phyloP scores from a whole-genome alignment of 176 grass and related monocot genomes.

The Elymus sibiricus region DNA sequence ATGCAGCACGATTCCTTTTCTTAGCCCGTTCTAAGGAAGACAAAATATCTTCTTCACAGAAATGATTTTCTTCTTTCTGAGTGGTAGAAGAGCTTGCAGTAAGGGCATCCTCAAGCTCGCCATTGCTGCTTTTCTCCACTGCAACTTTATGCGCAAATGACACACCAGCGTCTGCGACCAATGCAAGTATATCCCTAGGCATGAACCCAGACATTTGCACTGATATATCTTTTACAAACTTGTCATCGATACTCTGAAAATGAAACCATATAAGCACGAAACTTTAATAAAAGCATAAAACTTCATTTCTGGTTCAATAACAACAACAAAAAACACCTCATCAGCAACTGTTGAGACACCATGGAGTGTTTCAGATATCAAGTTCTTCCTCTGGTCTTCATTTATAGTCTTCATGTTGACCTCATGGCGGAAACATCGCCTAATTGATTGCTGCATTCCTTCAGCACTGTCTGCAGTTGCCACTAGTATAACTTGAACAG shows the following conservation, averaged over 20 bases:
- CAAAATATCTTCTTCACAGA: conserved; percentile 66
- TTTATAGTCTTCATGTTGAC: conserved; percentile 78
- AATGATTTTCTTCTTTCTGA: conserved; percentile 42
- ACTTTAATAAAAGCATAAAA: background rate
- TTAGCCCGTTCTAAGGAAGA: conserved; percentile 76
- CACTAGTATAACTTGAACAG: conserved; percentile 68
- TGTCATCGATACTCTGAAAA: conserved; percentile 68
- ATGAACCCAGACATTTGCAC: conserved; percentile 89
- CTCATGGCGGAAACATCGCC: conserved; percentile 91
- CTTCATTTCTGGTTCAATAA: background rate
- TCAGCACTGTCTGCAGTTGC: conserved; percentile 80
- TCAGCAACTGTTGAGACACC: conserved; percentile 35
- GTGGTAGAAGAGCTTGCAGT: conserved; percentile 29
- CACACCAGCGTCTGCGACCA: conserved; percentile 70
- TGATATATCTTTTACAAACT: conserved; percentile 72
- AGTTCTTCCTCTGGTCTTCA: conserved; percentile 66
- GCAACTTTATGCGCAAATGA: conserved; percentile 62
- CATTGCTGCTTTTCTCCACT: conserved; percentile 19
- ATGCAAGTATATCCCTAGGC: conserved; percentile 81
- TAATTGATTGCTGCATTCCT: conserved; percentile 71
- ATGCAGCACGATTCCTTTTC: conserved; percentile 90
- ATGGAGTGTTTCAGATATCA: conserved; percentile 76
- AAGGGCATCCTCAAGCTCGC: conserved; percentile 22
- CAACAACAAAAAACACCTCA: conserved; percentile 48
- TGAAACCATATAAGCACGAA: conserved; percentile 13